Conservation (phyloP, 1,284 basidiomycete genomes). For the Athelia sp. region DNA sequence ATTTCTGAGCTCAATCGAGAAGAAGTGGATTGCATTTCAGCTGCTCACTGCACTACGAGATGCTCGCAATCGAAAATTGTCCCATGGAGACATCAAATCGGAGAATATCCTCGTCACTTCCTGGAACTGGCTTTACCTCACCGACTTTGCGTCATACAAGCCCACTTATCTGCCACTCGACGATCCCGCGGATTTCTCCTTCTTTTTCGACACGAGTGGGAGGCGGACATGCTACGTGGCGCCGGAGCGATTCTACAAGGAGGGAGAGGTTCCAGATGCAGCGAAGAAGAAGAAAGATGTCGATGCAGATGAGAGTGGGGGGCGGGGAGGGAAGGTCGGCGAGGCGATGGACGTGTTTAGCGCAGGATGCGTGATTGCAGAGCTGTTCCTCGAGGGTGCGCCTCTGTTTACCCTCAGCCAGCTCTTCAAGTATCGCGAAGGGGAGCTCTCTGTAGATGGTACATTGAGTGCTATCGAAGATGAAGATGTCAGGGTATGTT, state of each 20-base stretch:
- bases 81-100: conserved; percentile 97
- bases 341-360: conserved; percentile 99
- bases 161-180: conserved; percentile 94
- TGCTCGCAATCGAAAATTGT: conserved; percentile 76
- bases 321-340: conserved; percentile 76
- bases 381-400: conserved; percentile 93
- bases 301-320: conserved; percentile 36
- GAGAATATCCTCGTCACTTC: conserved; percentile 97
- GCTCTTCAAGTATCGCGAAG: conserved; percentile 91
- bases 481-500: conserved; percentile 70
- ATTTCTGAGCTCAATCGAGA: conserved; percentile 88
- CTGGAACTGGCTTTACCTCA: conserved; percentile 93
- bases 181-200: conserved; percentile 96
- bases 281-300: conserved; percentile 54
- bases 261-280: conserved; percentile 64
- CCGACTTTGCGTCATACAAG: conserved; percentile 97
- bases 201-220: conserved; percentile 96
- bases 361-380: conserved; percentile 92
- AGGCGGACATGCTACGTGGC: conserved; percentile 94
- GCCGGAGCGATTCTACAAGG: conserved; percentile 91
- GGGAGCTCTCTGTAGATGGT: conserved; percentile 74
- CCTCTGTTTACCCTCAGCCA: conserved; percentile 94
- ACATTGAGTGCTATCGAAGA: conserved; percentile 80
- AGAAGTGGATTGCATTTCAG: conserved; percentile 98
- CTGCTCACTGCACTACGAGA: conserved; percentile 83